These are phyloP conservation scores for Euphrasia confusa DNA, from an alignment of 257 asterid species.

Conservation along the genomic window DNA sequence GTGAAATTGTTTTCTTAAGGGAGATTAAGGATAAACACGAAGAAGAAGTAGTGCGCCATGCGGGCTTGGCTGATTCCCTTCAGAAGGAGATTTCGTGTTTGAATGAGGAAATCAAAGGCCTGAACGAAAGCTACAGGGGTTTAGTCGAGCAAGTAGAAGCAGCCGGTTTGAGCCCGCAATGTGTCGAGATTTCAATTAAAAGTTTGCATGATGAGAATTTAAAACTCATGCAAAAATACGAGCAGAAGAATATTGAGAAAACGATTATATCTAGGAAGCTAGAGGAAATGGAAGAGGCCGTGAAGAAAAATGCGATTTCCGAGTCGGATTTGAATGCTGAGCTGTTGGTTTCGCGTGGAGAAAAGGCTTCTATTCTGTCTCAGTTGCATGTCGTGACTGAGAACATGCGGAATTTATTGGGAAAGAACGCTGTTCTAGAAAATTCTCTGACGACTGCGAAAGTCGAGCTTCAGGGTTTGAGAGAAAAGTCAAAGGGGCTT, in stretches of 20 bases:
- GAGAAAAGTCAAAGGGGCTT: constrained; percentile 83
- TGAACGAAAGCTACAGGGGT: constrained; percentile 47
- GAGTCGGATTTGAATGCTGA: constrained; percentile 55
- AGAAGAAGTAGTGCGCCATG: constrained; percentile 60
- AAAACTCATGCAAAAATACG: constrained; percentile 43
- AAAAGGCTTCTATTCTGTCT: constrained; percentile 67
- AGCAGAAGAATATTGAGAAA: constrained; percentile 47
- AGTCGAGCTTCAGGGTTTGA: constrained; percentile 82
- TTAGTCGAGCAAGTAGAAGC: constrained; percentile 65
- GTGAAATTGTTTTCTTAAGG: constrained; percentile 54
- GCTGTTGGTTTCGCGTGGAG: constrained; percentile 59
- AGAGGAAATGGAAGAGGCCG: constrained; percentile 54
- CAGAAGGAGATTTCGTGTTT: constrained; percentile 54
- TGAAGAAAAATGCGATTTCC: constrained; percentile 38
- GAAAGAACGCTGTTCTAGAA: constrained; percentile 72
- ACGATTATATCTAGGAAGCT: constrained; percentile 49
- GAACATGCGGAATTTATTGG: constrained; percentile 69
- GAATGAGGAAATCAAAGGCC: constrained; percentile 64
- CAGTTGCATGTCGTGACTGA: constrained; percentile 70
- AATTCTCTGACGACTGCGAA: constrained; percentile 61
- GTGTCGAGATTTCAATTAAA: constrained; percentile 41
- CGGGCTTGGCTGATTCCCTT: constrained; percentile 41
- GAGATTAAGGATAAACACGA: constrained; percentile 68
- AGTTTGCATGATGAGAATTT: constrained; percentile 59
- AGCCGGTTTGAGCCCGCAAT: constrained; percentile 52